Percentiles rank a stretch among this genome's conserved stretches.
These are phyloP conservation scores for Termitomyces heimii DNA, from an alignment of 768 basidiomycete genomes.

Conservation along the genomic window DNA sequence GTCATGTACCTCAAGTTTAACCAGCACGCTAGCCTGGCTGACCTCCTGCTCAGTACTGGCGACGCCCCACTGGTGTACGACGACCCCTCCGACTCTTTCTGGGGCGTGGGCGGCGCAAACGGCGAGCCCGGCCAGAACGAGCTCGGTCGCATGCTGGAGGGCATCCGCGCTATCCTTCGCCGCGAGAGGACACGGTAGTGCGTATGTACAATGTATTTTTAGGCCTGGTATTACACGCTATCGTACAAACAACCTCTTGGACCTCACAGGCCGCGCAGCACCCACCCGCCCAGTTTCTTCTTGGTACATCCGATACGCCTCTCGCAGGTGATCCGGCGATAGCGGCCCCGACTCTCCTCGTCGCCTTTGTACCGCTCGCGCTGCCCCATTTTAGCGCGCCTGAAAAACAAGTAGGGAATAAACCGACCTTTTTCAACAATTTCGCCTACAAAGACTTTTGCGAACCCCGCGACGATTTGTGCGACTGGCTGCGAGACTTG, in stretches of 20 bases:
- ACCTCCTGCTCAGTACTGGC: constrained; percentile 45
- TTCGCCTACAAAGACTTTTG: constrained; percentile 91
- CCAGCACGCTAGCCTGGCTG: constrained; percentile 58
- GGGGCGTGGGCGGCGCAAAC: constrained; percentile 50
- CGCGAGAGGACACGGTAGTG: constrained; percentile 13
- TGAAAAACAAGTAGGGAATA: too few species aligned
- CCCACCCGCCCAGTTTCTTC: constrained; percentile 78
- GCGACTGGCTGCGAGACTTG: constrained; percentile 85
- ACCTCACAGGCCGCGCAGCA: constrained; percentile 61
- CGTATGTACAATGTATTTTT: too few species aligned
- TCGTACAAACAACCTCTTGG: constrained; percentile 70
- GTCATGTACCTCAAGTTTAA: constrained; percentile 63
- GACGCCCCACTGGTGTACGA: constrained; percentile 44
- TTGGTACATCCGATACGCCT: constrained; percentile 83
- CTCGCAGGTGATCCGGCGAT: constrained; percentile 84
- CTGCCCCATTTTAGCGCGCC: constrained; percentile 29
- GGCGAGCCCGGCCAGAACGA: constrained; percentile 43
- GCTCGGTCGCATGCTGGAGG: constrained; percentile 54
- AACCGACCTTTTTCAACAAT: constrained; percentile 77
- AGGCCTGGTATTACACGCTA: too few species aligned
- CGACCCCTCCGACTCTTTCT: constrained; percentile 53
- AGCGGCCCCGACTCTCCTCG: constrained; percentile 74
- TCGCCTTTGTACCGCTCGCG: constrained; percentile 68
- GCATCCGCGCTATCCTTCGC: constrained; percentile 44
- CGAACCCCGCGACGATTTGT: constrained; percentile 84